Conservation (phyloP, 2,329 filamentous ascomycete species). For the Leptographium procerum region DNA sequence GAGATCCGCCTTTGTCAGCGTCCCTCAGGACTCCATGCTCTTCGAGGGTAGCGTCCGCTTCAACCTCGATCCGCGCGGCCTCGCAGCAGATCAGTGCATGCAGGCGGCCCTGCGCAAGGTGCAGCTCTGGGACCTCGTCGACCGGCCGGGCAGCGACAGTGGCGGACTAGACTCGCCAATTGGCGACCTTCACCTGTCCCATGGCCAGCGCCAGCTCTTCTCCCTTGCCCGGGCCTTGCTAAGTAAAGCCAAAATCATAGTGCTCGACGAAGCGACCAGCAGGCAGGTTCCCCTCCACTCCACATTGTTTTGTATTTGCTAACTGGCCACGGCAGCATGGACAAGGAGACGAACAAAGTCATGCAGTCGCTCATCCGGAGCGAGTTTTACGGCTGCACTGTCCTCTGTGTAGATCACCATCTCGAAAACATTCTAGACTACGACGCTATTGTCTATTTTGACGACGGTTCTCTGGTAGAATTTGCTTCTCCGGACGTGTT, state of each 20-base stretch:
- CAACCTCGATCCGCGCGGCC: constrained; percentile 33
- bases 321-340: constrained; percentile 29
- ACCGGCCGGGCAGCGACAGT: constrained; percentile 17
- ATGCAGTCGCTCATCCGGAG: constrained; percentile 43
- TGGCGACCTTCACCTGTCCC: constrained; percentile 19
- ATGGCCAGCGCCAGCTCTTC: constrained; percentile 39
- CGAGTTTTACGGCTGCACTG: constrained; percentile 41
- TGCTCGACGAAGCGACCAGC: constrained; percentile 33
- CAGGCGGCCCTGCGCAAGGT: constrained; percentile 11
- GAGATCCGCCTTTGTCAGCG: constrained; percentile 23
- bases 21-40: constrained; percentile 41
- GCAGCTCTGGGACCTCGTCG: constrained; percentile 18
- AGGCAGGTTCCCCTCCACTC: constrained; percentile 10
- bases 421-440: constrained; percentile 30
- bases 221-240: constrained; percentile 35
- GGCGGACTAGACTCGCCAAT: constrained; percentile 24
- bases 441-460: background rate
- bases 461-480: constrained; percentile 13
- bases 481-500: background rate
- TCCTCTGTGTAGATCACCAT: constrained; percentile 27
- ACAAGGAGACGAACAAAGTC: constrained; percentile 41
- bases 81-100: constrained; percentile 22
- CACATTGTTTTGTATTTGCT: background rate
- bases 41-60: constrained; percentile 33
- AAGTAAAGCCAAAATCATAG: constrained; percentile 24